Evolutionary conservation across 2,329 filamentous ascomycete genomes (phyloP), one percentile per base, ranked within the genome.

Genomic region (Gaeumannomyces sp.): DNA sequence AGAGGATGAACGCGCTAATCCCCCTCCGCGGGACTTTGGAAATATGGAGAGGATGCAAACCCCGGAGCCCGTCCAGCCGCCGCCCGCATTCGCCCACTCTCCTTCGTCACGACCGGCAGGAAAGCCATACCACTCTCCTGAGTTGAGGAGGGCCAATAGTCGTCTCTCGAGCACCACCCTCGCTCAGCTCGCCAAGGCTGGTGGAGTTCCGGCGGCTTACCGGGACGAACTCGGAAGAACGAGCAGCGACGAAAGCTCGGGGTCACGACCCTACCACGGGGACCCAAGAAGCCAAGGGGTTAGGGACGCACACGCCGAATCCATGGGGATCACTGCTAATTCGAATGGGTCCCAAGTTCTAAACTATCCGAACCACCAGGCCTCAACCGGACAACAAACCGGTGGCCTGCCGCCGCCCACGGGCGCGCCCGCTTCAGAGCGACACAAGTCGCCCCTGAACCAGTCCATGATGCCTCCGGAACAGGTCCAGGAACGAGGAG

Each of bases 111-210:
- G 86, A 61, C 93, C 93, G 6, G 80, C 82, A 1, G 87, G 84
- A 66, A 86, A 86, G 67, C 91, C 91, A 0, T 87, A 90, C 70
- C 86, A 91, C 65, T 89, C 92, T 35, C 85, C 90, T 19, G 91
- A 95, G 72, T 81, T 94, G 71, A 89, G 91, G 67, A 88, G 88
- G 68, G 92, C 91, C 63, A 95, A 92, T 70, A 93, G 89, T 70
- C 89, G 92, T 28, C 88, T 98, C 74, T 97, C 95, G 31, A 85
- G 83, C 69, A 88, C 87, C 1, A 98, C 94, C 0, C 81, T 97
- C 60, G 84, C 88, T 59, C 92, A 97, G 73, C 82, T 98, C 73
- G 87, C 86, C 38, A 89, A 89, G 69, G 90, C 89, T 60, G 86
- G 85, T 64, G 85, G 83, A 28, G 75, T 85, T 61, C 62, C 62